phyloP scores from a whole-genome alignment of 306 rosid species.

The Gastrolobium villosum region DNA sequence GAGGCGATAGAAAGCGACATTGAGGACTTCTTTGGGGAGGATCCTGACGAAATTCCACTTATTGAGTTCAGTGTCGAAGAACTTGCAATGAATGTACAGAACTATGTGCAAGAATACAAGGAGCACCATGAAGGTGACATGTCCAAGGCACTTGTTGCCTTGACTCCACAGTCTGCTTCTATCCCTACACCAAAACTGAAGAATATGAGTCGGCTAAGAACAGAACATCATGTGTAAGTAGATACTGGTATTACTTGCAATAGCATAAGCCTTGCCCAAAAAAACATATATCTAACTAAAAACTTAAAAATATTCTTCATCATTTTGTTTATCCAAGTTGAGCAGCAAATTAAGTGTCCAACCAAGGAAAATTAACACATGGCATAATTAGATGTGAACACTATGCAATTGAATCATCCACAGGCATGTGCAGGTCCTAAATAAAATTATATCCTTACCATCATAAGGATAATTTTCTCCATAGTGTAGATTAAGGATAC shows the following conservation, averaged over 20 bases:
- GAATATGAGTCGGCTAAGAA: slow-evolving; percentile 85
- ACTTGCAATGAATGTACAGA: slow-evolving; percentile 56
- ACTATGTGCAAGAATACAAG: slow-evolving; percentile 59
- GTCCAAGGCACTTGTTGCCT: slow-evolving; percentile 88
- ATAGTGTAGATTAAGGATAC: slow-evolving; percentile 23
- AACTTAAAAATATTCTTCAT: slow-evolving; percentile 20
- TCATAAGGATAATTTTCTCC: slow-evolving; percentile 21
- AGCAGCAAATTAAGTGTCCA: slow-evolving; percentile 29
- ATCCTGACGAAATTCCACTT: slow-evolving; percentile 75
- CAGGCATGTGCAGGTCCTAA: slow-evolving; percentile 22
- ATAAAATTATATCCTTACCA: slow-evolving; percentile 22
- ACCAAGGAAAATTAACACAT: slow-evolving; percentile 27
- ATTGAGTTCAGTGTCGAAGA: slow-evolving; percentile 61
- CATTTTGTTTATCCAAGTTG: background rate
- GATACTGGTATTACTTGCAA: slow-evolving; percentile 20
- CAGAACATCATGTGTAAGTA: slow-evolving; percentile 97
- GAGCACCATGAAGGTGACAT: slow-evolving; percentile 69
- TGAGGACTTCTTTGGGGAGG: slow-evolving; percentile 72
- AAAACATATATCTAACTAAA: slow-evolving; percentile 10
- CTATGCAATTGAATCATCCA: slow-evolving; percentile 38
- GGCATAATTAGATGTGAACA: background rate
- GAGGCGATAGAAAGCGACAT: slow-evolving; percentile 73
- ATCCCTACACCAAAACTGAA: slow-evolving; percentile 82
- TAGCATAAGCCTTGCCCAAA: slow-evolving; percentile 5
- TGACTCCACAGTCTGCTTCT: slow-evolving; percentile 65